A percentile compares a stretch with the other conserved stretches of the same genome.
These are phyloP conservation scores for Psophocarpus tetragonolobus DNA, from an alignment of 306 rosid genomes.

Conservation along the genomic window DNA sequence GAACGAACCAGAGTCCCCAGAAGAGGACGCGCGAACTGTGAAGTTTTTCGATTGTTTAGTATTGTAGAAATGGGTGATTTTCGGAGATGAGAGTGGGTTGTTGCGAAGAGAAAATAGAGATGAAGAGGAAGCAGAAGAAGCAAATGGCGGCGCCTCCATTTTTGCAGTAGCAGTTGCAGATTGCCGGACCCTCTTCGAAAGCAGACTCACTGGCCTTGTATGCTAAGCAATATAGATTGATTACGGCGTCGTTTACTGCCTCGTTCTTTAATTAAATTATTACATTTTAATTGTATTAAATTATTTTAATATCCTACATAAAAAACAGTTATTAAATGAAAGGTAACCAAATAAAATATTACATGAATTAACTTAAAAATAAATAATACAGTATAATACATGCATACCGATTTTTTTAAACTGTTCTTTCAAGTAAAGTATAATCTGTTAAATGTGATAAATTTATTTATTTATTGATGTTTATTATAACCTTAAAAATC, in stretches of 20 bases:
- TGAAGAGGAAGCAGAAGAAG: constrained; percentile 40
- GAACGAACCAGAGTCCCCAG: constrained; percentile 59
- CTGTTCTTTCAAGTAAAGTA: too few species aligned
- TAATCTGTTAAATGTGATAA: too few species aligned
- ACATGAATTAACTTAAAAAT: too few species aligned
- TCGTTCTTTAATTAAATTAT: too few species aligned
- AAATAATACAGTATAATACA: too few species aligned
- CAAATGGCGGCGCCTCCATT: constrained; percentile 79
- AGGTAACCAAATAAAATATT: too few species aligned
- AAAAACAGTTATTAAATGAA: too few species aligned
- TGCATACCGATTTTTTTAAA: too few species aligned
- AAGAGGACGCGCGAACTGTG: constrained; percentile 72
- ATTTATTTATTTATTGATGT: too few species aligned
- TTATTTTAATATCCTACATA: too few species aligned
- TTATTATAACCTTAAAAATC: too few species aligned
- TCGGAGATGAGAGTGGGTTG: constrained; percentile 10
- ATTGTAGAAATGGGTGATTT: constrained; percentile 20
- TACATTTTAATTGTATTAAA: too few species aligned
- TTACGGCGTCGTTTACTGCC: not conserved
- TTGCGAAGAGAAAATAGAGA: constrained; percentile 51
- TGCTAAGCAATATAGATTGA: not conserved
- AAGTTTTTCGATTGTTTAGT: constrained; percentile 44
- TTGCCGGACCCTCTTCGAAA: not conserved
- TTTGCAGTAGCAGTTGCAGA: not conserved
- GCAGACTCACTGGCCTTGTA: not conserved